Evolutionary conservation across 176 grass and related monocot genomes (phyloP).

Genomic region (Hordeum vulgare): MorexV3_pseudomolecules_assembly NC_058519.1:192274405-192274904

Average conservation of each 20-base stretch:
- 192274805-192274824: not conserved
- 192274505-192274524: not conserved
- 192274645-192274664: too few relatives aligned
- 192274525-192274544: not conserved
- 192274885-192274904: not conserved
- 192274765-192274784: not conserved
- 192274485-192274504: too few relatives aligned
- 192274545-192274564: not conserved
- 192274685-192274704: not conserved
- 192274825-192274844: not conserved
- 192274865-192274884: not conserved
- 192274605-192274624: too few relatives aligned
- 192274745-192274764: not conserved
- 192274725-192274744: not conserved
- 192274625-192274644: too few relatives aligned
- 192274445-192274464: too few relatives aligned
- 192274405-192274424: too few relatives aligned
- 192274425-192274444: too few relatives aligned
- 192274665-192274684: not conserved
- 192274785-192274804: not conserved
- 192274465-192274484: too few relatives aligned
- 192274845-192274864: not conserved
- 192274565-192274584: not conserved
- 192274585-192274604: too few relatives aligned
- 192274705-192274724: not conserved